These are phyloP conservation scores for Ulmus americana DNA, from an alignment of 331 rosid genomes.

Conservation along the genomic window DNA sequence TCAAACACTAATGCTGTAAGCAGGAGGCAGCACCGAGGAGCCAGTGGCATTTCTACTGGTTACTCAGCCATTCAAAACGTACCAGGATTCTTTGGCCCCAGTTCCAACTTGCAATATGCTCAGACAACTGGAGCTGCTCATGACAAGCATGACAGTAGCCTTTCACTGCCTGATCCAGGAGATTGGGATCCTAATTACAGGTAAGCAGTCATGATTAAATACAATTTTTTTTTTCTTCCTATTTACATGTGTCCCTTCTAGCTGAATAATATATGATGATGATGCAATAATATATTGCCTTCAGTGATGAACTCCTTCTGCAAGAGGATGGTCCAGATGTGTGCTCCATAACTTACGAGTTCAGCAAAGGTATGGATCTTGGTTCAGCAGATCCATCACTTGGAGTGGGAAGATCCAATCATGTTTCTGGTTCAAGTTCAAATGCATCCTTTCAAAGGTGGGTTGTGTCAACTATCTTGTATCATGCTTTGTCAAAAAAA, in stretches of 20 bases:
- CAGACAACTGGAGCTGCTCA: conserved; percentile 42
- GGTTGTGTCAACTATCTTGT: conserved; percentile 7
- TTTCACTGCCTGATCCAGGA: conserved; percentile 83
- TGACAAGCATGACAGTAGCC: conserved; percentile 50
- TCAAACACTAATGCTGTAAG: conserved; percentile 46
- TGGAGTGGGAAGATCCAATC: conserved; percentile 61
- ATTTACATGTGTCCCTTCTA: too few species aligned
- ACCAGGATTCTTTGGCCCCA: conserved; percentile 38
- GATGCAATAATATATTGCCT: background rate
- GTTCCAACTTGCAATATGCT: conserved; percentile 43
- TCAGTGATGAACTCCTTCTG: conserved; percentile 91
- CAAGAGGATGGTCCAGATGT: conserved; percentile 80
- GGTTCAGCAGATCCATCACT: conserved; percentile 55
- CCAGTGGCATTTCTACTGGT: conserved; percentile 43
- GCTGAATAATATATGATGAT: too few species aligned
- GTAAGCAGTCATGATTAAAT: conserved; percentile 26
- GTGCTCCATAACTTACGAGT: conserved; percentile 44
- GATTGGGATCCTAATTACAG: conserved; percentile 99
- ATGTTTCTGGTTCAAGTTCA: conserved; percentile 39
- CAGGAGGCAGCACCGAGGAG: conserved; percentile 74
- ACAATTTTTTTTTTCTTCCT: too few species aligned
- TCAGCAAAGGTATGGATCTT: conserved; percentile 60
- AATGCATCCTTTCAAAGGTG: conserved; percentile 57
- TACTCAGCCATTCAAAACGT: conserved; percentile 47
- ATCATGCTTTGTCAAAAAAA: too few species aligned